A percentile compares a stretch with the other conserved stretches of the same genome.
phyloP scores from a whole-genome alignment of 2,329 filamentous ascomycete genomes.

The Cryphonectria carpinicola region DNA sequence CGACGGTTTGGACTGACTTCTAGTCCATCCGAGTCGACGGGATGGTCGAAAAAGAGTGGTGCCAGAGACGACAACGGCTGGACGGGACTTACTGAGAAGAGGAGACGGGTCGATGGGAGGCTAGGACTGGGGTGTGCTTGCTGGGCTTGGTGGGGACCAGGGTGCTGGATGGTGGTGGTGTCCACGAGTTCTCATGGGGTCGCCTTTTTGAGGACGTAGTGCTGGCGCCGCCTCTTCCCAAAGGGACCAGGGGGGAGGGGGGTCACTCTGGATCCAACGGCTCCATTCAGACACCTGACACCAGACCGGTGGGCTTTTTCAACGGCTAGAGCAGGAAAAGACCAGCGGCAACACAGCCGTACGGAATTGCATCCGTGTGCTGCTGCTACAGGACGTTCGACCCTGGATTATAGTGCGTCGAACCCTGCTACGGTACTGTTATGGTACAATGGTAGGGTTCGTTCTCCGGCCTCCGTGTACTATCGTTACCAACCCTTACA shows the following conservation, averaged over 20 bases:
- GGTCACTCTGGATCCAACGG: conserved; percentile 1
- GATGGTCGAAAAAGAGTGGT: conserved; percentile 28
- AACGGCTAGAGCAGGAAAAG: conserved; percentile 1
- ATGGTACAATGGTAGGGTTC: background rate
- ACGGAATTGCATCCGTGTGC: background rate
- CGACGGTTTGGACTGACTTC: conserved; percentile 14
- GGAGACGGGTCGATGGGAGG: background rate
- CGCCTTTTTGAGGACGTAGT: conserved; percentile 3
- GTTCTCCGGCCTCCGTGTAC: background rate
- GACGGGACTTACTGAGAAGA: conserved; percentile 14
- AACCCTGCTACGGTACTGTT: background rate
- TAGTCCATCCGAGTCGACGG: conserved; percentile 25
- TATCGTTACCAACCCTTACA: background rate
- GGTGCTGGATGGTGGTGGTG: conserved; percentile 1
- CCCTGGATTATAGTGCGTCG: background rate
- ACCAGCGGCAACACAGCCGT: background rate
- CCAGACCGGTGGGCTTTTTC: conserved; percentile 1
- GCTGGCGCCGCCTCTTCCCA: background rate
- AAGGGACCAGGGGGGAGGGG: background rate
- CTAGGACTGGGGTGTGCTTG: conserved; percentile 12
- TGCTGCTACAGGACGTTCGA: background rate
- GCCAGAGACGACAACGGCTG: conserved; percentile 25
- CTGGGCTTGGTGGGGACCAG: conserved; percentile 10
- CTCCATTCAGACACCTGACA: background rate
- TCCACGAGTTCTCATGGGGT: conserved; percentile 8